Evolutionary conservation across 805 yeast genomes (phyloP), one percentile per base, ranked within the genome.

Genomic region (Spathaspora hagerdaliae): DNA sequence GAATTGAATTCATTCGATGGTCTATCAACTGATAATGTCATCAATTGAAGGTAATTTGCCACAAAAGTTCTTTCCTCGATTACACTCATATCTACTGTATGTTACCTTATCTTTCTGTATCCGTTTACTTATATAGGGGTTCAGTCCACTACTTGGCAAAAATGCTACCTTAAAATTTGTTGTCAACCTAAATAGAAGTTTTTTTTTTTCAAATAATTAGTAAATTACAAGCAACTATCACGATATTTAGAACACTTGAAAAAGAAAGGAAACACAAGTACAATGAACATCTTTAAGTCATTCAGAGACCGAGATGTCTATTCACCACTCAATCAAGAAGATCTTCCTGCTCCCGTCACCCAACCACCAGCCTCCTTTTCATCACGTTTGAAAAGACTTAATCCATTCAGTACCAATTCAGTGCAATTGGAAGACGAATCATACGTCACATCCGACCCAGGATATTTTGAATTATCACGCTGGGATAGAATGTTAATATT

Each of bases 401-500:
- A 71, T 47, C 77, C 77, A 2, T 71, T 71, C 56, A 52, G 65
- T 31, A 57, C 56, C 32, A 59, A 59, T 43, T 65, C 69, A 24
- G 65, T 71, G 2, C 69, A 66, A 49, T 57, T 71, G 31, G 67
- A 71, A 49, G 77, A 71, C 42, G 74, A 71, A 15, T 68, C 67
- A 4, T 67, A 65, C 48, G 76, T 71, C 27, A 71, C 77, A 1
- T 54, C 72, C 1, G 73, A 73, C 10, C 73, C 74, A 0, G 76
- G 77, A 5, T 63, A 61, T 51, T 69, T 67, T 51, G 73, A 72
- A 53, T 61, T 73, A 40, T 67, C 73, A 9, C 56, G 73, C 27
- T 71, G 76, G 76, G 77, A 73, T 53, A 59, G 77, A 44, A 71
- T 73, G 75, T 56, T 72, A 19, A 69, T 72, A 8, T 72, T 72